Percentiles rank a stretch among this genome's conserved stretches.
phyloP scores from a whole-genome alignment of 1,284 basidiomycete genomes.

The Phlebopus sp. region DNA sequence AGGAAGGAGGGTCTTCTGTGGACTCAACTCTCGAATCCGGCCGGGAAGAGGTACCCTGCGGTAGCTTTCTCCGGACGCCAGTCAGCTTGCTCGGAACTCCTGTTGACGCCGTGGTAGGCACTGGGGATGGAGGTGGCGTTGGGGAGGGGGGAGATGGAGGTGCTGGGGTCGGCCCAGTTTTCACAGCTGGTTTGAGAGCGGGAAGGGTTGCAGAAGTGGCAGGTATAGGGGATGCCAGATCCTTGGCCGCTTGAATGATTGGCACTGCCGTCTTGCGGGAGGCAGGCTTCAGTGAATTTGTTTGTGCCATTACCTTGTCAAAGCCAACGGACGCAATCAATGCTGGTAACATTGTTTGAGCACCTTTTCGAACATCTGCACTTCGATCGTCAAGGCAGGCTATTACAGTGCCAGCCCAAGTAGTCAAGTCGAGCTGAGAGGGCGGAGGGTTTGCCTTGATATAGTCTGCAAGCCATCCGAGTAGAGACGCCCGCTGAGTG shows the following conservation, averaged over 20 bases:
- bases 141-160: conserved; percentile 25
- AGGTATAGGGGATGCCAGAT: conserved; percentile 32
- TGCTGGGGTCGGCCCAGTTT: conserved; percentile 16
- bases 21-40: conserved; percentile 64
- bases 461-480: conserved; percentile 85
- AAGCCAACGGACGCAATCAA: conserved; percentile 80
- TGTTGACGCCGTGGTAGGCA: conserved; percentile 31
- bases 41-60: conserved; percentile 52
- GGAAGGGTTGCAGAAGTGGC: conserved; percentile 23
- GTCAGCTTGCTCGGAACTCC: conserved; percentile 47
- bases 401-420: conserved; percentile 73
- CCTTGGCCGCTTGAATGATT: conserved; percentile 78
- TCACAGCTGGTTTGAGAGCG: conserved; percentile 28
- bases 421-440: conserved; percentile 68
- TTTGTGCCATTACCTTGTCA: conserved; percentile 85
- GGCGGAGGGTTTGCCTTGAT: conserved; percentile 64
- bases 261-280: conserved; percentile 84
- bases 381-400: conserved; percentile 89
- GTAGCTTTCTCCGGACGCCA: conserved; percentile 69
- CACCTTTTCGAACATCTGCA: conserved; percentile 89
- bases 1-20: conserved; percentile 43
- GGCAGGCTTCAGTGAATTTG: conserved; percentile 87
- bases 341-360: conserved; percentile 77
- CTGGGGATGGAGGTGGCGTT: conserved; percentile 35
- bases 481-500: conserved; percentile 78